Evolutionary conservation across 371 early-diverging fungal species (phyloP).

Genomic region (Synchytrium microbalum): DNA sequence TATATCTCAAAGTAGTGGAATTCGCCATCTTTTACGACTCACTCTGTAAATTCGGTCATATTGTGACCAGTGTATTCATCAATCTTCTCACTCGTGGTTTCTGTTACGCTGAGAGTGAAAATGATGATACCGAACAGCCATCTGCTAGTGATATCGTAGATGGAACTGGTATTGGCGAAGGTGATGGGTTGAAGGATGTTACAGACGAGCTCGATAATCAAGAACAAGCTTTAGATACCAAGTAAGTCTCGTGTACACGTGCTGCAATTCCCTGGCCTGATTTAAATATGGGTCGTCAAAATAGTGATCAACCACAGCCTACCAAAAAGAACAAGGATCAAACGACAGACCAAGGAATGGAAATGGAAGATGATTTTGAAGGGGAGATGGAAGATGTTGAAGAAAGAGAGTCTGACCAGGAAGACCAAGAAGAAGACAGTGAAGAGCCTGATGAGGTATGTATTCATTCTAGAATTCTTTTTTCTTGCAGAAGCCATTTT

Average conservation of each 20-base stretch:
- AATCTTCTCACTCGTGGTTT: conserved; percentile 74
- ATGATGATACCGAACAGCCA: conserved; percentile 51
- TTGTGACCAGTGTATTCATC: conserved; percentile 60
- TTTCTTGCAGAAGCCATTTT: too few relatives aligned
- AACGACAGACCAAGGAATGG: conserved; percentile 78
- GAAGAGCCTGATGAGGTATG: conserved; percentile 16
- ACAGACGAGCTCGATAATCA: conserved; percentile 94
- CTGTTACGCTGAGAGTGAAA: conserved; percentile 57
- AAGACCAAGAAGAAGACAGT: conserved; percentile 49
- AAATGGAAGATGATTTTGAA: conserved; percentile 94
- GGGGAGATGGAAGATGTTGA: conserved; percentile 86
- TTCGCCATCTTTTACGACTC: conserved; percentile 56
- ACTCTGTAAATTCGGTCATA: conserved; percentile 24
- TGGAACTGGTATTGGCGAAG: conserved; percentile 95
- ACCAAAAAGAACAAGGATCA: conserved; percentile 39
- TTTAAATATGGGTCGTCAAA: neutral
- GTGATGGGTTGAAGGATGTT: conserved; percentile 90
- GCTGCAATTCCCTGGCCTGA: conserved; percentile 40
- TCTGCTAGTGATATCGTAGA: conserved; percentile 35
- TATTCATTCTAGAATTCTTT: too few relatives aligned
- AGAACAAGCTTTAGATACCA: conserved; percentile 85
- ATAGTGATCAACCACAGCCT: conserved; percentile 12
- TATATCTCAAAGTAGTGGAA: conserved; percentile 51
- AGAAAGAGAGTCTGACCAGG: conserved; percentile 22
- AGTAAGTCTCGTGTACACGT: conserved; percentile 55